Evolutionary conservation across 2,329 filamentous ascomycete species (phyloP), one percentile per base, ranked within the genome.

Genomic region (Pseudogymnoascus sp.): DNA sequence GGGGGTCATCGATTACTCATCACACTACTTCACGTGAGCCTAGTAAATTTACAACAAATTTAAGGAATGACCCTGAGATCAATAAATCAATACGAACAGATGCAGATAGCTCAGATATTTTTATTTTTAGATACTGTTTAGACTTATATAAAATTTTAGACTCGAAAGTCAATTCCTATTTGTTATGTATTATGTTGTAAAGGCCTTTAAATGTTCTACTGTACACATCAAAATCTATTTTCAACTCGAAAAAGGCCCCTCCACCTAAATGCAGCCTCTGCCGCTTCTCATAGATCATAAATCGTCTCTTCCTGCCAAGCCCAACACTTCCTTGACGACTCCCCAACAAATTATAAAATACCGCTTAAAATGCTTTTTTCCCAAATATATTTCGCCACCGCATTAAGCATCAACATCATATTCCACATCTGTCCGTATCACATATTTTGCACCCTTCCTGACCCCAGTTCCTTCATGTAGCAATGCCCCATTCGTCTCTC

Each of bases 381-480:
- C 49, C 23, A 52, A 35, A 31, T 55, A 55, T 55, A 55, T 55
- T 35, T 35, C 16, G 28, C 49, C 49, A 18, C 28, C 28, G 9
- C 49, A 55, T 55, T 21, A 35, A 4, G 49, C 49, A 55, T 71
- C 68, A 33, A 89, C 76, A 71, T 90, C 87, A 66, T 89, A 90
- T 71, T 88, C 83, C 3, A 90, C 83, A 71, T 90, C 88, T 0
- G 87, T 89, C 62, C 88, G 74, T 49, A 90, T 89, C 1, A 90
- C 85, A 70, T 90, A 90, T 71, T 83, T 83, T 0, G 84, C 83
- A 0, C 85, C 86, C 67, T 82, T 83, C n/a, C 80, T 78, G 0
- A 90, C 88, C 0, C 88, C 87, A 0, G 88, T 89, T 0, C 88
- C 88, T 70, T 90, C 88, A 67, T 90, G 88, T 63, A 90, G 69